A percentile compares a stretch with the other conserved stretches of the same genome.
Conservation (phyloP, 768 basidiomycete species). For the Termitomyces sp. region DNA sequence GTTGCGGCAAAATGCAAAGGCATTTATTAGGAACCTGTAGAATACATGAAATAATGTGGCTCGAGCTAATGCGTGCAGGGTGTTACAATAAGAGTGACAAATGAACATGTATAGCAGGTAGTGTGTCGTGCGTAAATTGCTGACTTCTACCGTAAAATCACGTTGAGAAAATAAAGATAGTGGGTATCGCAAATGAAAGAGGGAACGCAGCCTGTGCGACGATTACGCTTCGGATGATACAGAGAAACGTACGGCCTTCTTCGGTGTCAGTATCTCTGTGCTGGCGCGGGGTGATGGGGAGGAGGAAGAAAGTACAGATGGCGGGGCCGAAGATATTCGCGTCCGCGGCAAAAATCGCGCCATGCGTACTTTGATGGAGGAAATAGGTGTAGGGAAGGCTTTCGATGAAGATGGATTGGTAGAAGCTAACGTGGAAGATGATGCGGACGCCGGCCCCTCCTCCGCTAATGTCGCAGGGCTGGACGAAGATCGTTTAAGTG, state of each 20-base stretch:
- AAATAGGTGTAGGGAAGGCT: slow-evolving; percentile 12
- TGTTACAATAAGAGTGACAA: slow-evolving; percentile 10
- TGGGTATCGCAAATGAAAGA: slow-evolving; percentile 10
- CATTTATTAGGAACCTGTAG: neutral
- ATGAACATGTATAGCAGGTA: slow-evolving; percentile 5
- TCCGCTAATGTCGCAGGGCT: slow-evolving; percentile 29
- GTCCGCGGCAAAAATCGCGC: slow-evolving; percentile 44
- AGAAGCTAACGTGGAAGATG: slow-evolving; percentile 45
- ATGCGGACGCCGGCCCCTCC: slow-evolving; percentile 38
- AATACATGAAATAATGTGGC: slow-evolving; percentile 1
- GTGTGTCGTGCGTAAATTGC: neutral
- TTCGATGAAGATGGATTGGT: slow-evolving; percentile 24
- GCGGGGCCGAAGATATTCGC: slow-evolving; percentile 33
- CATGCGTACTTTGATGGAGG: slow-evolving; percentile 38
- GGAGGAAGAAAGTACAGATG: slow-evolving; percentile 27
- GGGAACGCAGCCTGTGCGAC: neutral
- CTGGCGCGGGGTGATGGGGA: slow-evolving; percentile 35
- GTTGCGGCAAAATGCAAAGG: neutral
- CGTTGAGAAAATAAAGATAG: slow-evolving; percentile 14
- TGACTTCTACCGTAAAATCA: neutral
- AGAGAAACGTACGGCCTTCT: slow-evolving; percentile 61
- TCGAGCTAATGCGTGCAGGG: neutral
- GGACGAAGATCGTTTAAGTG: slow-evolving; percentile 51
- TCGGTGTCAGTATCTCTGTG: slow-evolving; percentile 30
- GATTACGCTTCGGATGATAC: slow-evolving; percentile 14